These are phyloP conservation scores for Leccinum rimulosum DNA, from an alignment of 768 basidiomycete genomes.

Conservation along the genomic window DNA sequence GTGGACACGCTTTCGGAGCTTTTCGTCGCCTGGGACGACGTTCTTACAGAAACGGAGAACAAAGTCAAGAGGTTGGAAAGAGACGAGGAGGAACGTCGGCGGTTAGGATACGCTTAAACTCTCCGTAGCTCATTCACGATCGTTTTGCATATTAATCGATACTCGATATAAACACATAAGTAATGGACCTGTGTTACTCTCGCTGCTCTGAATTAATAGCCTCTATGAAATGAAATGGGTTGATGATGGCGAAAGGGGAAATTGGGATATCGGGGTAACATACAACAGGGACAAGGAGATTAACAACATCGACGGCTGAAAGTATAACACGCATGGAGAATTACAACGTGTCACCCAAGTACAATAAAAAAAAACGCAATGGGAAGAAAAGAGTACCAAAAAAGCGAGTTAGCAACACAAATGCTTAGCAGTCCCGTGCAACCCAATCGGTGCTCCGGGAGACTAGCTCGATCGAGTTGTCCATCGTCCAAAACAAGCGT, in stretches of 20 bases:
- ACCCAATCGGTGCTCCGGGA: conserved; percentile 87
- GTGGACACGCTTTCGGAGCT: conserved; percentile 80
- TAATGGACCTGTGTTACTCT: conserved; percentile 21
- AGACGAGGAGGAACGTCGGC: conserved; percentile 55
- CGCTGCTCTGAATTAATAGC: conserved; percentile 7
- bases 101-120: conserved; percentile 56
- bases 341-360: conserved; percentile 23
- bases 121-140: background rate
- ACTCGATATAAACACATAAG: conserved; percentile 18
- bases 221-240: conserved; percentile 8
- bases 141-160: conserved; percentile 13
- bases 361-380: conserved; percentile 17
- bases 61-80: conserved; percentile 56
- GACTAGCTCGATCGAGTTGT: conserved; percentile 85
- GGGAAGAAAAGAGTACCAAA: conserved; percentile 10
- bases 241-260: conserved; percentile 3
- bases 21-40: conserved; percentile 84
- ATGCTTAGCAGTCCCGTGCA: conserved; percentile 52
- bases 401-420: conserved; percentile 9
- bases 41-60: conserved; percentile 64
- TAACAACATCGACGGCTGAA: conserved; percentile 14
- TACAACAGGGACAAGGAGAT: conserved; percentile 19
- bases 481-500: conserved; percentile 88
- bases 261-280: conserved; percentile 17
- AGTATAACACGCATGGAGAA: conserved; percentile 11